These are phyloP conservation scores for Leccinum pellstonianum DNA, from an alignment of 768 basidiomycete species.

Conservation along the genomic window DNA sequence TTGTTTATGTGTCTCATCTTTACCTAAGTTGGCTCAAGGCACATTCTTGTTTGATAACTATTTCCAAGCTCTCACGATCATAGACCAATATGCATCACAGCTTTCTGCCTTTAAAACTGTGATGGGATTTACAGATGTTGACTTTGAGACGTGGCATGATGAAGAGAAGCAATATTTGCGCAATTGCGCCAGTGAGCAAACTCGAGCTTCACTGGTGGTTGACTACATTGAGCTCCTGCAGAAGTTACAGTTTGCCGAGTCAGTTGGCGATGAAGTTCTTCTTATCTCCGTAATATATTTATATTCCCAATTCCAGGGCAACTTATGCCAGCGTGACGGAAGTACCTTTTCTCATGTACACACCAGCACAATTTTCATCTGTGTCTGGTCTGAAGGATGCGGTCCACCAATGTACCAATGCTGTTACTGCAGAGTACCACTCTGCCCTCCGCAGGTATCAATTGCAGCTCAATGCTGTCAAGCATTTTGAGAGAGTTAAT, in stretches of 20 bases:
- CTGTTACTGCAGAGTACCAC: not conserved
- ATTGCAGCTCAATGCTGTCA: not conserved
- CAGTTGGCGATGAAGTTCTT: not conserved
- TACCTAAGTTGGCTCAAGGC: not conserved
- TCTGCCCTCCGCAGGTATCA: not conserved
- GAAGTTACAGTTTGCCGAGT: not conserved
- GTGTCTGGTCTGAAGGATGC: not conserved
- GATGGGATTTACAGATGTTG: not conserved
- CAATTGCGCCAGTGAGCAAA: not conserved
- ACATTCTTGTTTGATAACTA: not conserved
- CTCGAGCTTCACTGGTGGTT: accelerated
- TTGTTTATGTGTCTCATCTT: no score
- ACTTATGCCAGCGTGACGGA: not conserved
- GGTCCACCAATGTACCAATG: not conserved
- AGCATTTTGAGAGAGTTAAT: not conserved
- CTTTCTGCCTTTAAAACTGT: not conserved
- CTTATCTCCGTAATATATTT: no score
- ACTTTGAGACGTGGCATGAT: not conserved
- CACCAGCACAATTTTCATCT: not conserved
- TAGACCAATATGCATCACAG: not conserved
- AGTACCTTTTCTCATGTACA: not conserved
- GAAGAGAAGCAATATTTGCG: not conserved
- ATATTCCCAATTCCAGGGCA: not conserved
- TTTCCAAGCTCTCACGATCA: not conserved
- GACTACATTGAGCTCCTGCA: not conserved